These are phyloP conservation scores for Penicillium sclerotiorum DNA, from an alignment of 2,329 filamentous ascomycete genomes.

Conservation along the genomic window DNA sequence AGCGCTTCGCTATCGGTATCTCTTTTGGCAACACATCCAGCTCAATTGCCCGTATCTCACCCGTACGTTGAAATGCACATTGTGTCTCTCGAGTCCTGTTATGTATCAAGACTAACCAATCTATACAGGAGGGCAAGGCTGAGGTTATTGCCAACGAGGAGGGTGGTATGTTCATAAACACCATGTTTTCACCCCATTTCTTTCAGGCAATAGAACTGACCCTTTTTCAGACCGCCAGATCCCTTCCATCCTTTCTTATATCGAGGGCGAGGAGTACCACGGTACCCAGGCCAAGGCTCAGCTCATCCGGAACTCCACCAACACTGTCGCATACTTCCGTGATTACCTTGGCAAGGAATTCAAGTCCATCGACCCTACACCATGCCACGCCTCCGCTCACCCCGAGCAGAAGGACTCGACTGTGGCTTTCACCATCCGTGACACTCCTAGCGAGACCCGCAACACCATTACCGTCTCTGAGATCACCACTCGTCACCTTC, in stretches of 20 bases:
- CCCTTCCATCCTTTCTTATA: constrained; percentile 89
- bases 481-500: constrained; percentile 80
- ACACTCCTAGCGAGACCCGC: constrained; percentile 65
- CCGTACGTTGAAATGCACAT: constrained; percentile 44
- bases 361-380: constrained; percentile 94
- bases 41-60: constrained; percentile 86
- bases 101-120: constrained; percentile 9
- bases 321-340: constrained; percentile 94
- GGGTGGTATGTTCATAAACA: constrained; percentile 65
- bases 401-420: constrained; percentile 72
- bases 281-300: constrained; percentile 94
- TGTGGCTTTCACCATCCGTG: constrained; percentile 81
- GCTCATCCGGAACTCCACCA: constrained; percentile 86
- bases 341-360: constrained; percentile 96
- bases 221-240: constrained; percentile 81
- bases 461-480: constrained; percentile 78
- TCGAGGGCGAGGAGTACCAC: constrained; percentile 94
- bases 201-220: constrained; percentile 15
- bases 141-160: constrained; percentile 99
- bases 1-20: constrained; percentile 81
- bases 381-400: constrained; percentile 91
- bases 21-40: constrained; percentile 98
- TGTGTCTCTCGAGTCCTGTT: too few relatives aligned
- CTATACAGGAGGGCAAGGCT: constrained; percentile 76
- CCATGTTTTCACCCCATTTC: background rate